A percentile compares a stretch with the other conserved stretches of the same genome.
Conservation (phyloP, 257 asterid species). For the Solanum etuberosum region DNA sequence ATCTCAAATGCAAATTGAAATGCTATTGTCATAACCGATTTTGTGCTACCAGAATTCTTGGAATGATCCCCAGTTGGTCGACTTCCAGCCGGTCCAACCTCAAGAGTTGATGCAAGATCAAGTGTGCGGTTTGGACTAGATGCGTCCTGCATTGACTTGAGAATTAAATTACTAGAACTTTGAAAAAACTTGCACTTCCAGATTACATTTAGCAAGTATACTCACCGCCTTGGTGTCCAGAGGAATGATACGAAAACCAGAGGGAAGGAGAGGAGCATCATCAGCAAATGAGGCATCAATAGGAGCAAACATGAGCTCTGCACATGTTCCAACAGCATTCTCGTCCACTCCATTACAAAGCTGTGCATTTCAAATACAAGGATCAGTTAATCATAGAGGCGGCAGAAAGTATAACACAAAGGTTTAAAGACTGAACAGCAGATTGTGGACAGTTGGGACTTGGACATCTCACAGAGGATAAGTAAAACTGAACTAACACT, state of each 20-base stretch:
- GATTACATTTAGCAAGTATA: background rate
- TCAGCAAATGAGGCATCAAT: conserved; percentile 95
- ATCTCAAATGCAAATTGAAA: conserved; percentile 85
- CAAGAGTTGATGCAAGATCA: conserved; percentile 92
- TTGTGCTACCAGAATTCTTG: conserved; percentile 28
- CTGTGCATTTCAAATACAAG: conserved; percentile 23
- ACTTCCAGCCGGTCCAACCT: conserved; percentile 52
- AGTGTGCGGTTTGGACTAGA: conserved; percentile 81
- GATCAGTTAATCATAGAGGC: background rate
- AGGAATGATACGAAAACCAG: conserved; percentile 94
- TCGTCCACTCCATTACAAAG: conserved; percentile 93
- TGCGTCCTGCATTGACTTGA: conserved; percentile 36
- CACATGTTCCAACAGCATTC: conserved; percentile 62
- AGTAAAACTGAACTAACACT: background rate
- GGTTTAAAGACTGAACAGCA: background rate
- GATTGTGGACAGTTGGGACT: background rate
- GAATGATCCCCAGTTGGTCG: conserved; percentile 31
- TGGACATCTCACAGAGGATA: background rate
- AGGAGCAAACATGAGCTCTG: conserved; percentile 93
- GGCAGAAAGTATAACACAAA: background rate
- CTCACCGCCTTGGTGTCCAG: conserved; percentile 63
- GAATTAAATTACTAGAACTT: background rate
- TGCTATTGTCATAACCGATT: conserved; percentile 94
- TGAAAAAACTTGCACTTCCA: background rate
- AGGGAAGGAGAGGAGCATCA: conserved; percentile 95